Conservation (phyloP, 176 grass and related monocot genomes). For the Aegilops umbellulata region DNA sequence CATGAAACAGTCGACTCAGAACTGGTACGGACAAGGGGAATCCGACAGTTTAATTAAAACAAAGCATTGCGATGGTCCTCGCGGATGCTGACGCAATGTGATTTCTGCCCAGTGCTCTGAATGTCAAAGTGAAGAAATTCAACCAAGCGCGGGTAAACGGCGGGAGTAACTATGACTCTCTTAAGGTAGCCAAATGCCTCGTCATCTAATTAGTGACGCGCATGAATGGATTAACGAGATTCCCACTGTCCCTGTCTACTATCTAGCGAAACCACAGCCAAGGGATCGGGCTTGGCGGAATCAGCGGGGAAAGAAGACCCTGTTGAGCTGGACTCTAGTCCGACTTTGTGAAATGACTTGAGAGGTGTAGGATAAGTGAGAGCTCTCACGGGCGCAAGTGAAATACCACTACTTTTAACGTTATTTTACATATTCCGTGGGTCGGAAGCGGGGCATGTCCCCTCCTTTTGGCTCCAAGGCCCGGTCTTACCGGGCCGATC, state of each 20-base stretch:
- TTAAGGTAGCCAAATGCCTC: conserved; percentile 12
- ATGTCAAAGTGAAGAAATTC: conserved; percentile 94
- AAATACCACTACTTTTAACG: conserved; percentile 83
- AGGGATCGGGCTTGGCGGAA: background rate
- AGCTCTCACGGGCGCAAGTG: conserved; percentile 32
- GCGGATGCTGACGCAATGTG: conserved; percentile 63
- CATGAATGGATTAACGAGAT: conserved; percentile 74
- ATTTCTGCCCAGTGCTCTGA: conserved; percentile 71
- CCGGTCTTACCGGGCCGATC: background rate
- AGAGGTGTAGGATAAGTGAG: conserved; percentile 1
- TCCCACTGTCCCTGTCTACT: conserved; percentile 36
- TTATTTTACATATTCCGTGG: conserved; percentile 80
- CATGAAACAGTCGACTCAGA: background rate
- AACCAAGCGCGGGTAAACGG: conserved; percentile 62
- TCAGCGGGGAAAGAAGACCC: background rate
- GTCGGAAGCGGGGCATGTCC: conserved; percentile 17
- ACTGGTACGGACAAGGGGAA: conserved; percentile 59
- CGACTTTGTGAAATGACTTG: background rate
- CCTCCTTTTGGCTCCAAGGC: background rate
- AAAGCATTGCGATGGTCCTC: conserved; percentile 82
- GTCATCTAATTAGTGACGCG: too few species aligned
- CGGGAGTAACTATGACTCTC: conserved; percentile 89
- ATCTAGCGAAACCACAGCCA: conserved; percentile 6
- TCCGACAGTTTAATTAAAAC: conserved; percentile 83
- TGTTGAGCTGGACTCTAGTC: background rate